A percentile compares a stretch with the other conserved stretches of the same genome.
phyloP scores from a whole-genome alignment of 192 early-diverging fungal genomes.

The Cetraspora pellucida region DNA sequence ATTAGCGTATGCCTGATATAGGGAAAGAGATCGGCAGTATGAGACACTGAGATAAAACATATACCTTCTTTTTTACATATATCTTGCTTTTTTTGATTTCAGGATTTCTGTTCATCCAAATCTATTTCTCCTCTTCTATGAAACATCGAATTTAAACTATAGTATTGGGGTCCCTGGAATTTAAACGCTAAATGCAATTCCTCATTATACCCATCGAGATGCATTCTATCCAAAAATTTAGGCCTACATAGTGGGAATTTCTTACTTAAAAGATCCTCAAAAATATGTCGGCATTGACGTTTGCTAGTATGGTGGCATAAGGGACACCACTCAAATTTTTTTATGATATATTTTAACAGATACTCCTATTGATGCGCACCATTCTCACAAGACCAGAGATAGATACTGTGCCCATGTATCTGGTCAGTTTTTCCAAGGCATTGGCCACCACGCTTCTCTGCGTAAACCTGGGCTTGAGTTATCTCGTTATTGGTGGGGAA shows the following conservation, averaged over 20 bases:
- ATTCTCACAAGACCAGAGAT: background rate
- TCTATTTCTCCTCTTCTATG: too few relatives aligned
- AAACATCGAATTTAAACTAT: too few relatives aligned
- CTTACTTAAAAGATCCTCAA: conserved; percentile 10
- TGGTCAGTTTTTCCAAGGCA: background rate
- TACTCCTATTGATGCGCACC: too few relatives aligned
- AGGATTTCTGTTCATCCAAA: too few relatives aligned
- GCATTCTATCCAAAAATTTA: too few relatives aligned
- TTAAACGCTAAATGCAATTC: background rate
- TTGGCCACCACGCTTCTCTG: too few relatives aligned
- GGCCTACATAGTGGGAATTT: background rate
- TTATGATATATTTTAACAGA: too few relatives aligned
- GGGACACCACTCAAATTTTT: conserved; percentile 15
- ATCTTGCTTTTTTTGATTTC: too few relatives aligned
- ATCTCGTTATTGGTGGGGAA: background rate
- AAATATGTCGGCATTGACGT: conserved; percentile 5
- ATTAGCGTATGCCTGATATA: background rate
- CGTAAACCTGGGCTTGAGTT: too few relatives aligned
- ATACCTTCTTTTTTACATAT: background rate
- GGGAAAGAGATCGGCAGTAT: too few relatives aligned
- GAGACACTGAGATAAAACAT: too few relatives aligned
- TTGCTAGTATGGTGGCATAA: conserved; percentile 1
- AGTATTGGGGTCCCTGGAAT: background rate
- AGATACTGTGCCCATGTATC: background rate
- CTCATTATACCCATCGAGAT: background rate